phyloP scores from a whole-genome alignment of 2,329 filamentous ascomycete genomes.

The Botryotinia narcissicola region DNA sequence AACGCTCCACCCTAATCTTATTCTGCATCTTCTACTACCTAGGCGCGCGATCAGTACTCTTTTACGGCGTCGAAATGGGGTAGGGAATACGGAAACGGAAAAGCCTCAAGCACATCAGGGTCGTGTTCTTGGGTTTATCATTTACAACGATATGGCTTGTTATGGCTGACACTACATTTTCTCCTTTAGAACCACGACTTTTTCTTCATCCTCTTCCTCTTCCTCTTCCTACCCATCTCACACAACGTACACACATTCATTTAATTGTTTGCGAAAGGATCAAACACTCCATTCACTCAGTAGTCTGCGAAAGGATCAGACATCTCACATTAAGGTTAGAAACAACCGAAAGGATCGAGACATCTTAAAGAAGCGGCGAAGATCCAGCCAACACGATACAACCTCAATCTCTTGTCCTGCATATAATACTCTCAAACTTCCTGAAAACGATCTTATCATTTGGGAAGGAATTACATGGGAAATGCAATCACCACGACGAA shows the following conservation, averaged over 20 bases:
- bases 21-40: slow-evolving; percentile 6
- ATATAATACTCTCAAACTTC: slow-evolving; percentile 23
- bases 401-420: slow-evolving; percentile 27
- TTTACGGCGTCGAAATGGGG: slow-evolving; percentile 2
- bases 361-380: slow-evolving; percentile 3
- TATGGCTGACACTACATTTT: slow-evolving; percentile 10
- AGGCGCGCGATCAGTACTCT: slow-evolving; percentile 13
- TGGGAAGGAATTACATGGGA: slow-evolving; percentile 20
- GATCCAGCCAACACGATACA: slow-evolving; percentile 22
- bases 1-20: slow-evolving; percentile 19
- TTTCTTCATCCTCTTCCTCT: neutral
- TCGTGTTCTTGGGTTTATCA: neutral
- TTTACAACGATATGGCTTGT: neutral
- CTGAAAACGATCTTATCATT: slow-evolving; percentile 7
- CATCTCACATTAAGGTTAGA: neutral
- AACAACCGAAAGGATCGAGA: slow-evolving; percentile 16
- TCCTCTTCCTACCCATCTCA: neutral
- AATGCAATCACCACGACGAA: slow-evolving; percentile 29
- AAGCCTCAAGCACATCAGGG: slow-evolving; percentile 1
- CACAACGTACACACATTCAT: neutral
- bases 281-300: slow-evolving; percentile 3
- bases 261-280: slow-evolving; percentile 9
- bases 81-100: slow-evolving; percentile 2
- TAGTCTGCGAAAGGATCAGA: slow-evolving; percentile 9
- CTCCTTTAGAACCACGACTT: slow-evolving; percentile 11